Conservation (phyloP, 495 filamentous ascomycete species). For the Viridothelium virens region DNA sequence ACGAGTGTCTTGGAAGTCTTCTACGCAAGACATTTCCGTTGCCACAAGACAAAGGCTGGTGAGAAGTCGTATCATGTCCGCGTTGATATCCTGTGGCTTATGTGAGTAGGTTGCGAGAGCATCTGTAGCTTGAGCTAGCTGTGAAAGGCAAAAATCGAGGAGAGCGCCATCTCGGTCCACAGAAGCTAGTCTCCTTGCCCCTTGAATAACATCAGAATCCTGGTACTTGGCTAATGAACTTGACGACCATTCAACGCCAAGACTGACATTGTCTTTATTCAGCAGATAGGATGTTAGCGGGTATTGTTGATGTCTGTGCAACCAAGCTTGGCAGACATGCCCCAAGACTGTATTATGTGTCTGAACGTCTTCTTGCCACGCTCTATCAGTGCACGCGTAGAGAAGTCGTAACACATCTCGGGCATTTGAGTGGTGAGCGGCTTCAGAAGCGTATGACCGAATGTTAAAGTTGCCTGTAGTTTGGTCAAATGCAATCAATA, state of each 20-base stretch:
- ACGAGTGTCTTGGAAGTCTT: slow-evolving; percentile 20
- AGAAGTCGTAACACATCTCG: slow-evolving; percentile 36
- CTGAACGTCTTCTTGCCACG: slow-evolving; percentile 3
- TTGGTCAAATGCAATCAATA: slow-evolving; percentile 35
- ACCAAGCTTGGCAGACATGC: slow-evolving; percentile 38
- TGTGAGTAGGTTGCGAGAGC: background rate
- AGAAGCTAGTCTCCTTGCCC: background rate
- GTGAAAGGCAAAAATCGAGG: slow-evolving; percentile 1
- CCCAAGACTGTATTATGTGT: slow-evolving; percentile 27
- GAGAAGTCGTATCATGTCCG: slow-evolving; percentile 32
- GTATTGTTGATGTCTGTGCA: slow-evolving; percentile 21
- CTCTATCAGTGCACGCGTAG: slow-evolving; percentile 33
- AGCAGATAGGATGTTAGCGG: slow-evolving; percentile 38
- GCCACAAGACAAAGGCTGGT: slow-evolving; percentile 27
- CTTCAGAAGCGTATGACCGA: slow-evolving; percentile 31
- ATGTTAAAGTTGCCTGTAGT: slow-evolving; percentile 35
- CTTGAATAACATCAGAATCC: background rate
- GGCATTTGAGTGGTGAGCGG: slow-evolving; percentile 33
- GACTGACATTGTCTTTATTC: background rate
- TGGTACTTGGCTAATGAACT: background rate
- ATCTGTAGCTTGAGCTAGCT: background rate
- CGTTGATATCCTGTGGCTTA: slow-evolving; percentile 27
- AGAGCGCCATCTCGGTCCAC: background rate
- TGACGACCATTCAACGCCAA: background rate
- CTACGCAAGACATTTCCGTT: slow-evolving; percentile 18